These are phyloP conservation scores for Xylariomycetidae sp. DNA, from an alignment of 2,329 filamentous ascomycete genomes.

Conservation along the genomic window DNA sequence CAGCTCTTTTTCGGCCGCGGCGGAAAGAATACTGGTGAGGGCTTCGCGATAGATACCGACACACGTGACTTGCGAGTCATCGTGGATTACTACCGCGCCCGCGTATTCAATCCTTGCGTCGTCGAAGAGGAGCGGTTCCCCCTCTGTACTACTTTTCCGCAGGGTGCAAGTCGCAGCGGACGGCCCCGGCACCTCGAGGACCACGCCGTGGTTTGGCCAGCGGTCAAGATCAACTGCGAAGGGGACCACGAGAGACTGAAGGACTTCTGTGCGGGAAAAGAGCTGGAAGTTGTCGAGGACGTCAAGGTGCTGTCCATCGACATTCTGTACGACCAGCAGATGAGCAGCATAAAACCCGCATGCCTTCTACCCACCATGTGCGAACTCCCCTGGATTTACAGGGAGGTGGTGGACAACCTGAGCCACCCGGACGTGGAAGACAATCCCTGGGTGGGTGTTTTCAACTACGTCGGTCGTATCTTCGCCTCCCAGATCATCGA, in stretches of 20 bases:
- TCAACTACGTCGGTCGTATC: no score
- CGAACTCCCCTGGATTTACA: no score
- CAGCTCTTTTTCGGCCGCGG: conserved; percentile 6
- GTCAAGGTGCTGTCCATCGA: conserved; percentile 3
- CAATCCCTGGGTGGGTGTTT: no score
- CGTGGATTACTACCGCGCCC: conserved; percentile 6
- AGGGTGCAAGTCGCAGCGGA: background rate
- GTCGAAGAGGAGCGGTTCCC: conserved; percentile 2
- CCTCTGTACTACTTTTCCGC: no score
- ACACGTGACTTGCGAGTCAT: conserved; percentile 10
- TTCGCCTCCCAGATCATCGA: background rate
- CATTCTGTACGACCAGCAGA: background rate
- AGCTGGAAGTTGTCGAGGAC: background rate
- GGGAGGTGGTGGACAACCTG: no score
- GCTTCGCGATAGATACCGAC: no score
- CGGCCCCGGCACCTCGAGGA: background rate
- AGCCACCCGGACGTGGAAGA: no score
- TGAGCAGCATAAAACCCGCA: no score
- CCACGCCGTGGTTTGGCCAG: conserved; percentile 7
- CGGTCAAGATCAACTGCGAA: conserved; percentile 10
- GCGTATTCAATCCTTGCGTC: conserved; percentile 2
- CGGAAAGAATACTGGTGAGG: no score
- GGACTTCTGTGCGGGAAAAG: background rate
- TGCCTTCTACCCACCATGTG: no score
- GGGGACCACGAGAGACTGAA: conserved; percentile 4